Evolutionary conservation across 164 flowering plant genomes (phyloP).

Genomic region (Vitis labrusca): DNA sequence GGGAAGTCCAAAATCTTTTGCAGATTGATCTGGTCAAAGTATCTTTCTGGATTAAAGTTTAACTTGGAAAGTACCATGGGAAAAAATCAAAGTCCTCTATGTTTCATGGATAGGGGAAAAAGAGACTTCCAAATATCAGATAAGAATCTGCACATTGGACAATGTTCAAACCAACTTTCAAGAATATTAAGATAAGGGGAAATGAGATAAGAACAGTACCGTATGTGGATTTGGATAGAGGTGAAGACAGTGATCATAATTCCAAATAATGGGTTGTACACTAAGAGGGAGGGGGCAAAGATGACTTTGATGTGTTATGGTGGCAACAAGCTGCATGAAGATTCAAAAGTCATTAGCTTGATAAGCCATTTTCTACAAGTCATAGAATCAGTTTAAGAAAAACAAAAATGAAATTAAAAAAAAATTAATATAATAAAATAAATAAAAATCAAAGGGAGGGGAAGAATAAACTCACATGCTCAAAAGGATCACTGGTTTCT

Average conservation of each 20-base stretch:
- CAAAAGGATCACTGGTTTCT: constrained; percentile 89
- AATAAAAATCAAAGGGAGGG: not conserved
- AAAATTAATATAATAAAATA: not conserved
- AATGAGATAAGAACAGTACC: constrained; percentile 42
- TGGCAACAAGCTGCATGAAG: constrained; percentile 85
- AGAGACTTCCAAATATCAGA: not conserved
- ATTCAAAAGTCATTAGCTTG: constrained; percentile 11
- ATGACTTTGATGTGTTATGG: constrained; percentile 93
- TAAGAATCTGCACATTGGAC: not conserved
- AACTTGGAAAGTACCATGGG: too few relatives aligned
- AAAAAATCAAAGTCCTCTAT: not conserved
- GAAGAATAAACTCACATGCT: constrained; percentile 60
- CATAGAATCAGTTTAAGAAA: not conserved
- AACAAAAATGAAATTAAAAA: not conserved
- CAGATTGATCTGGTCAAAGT: too few relatives aligned
- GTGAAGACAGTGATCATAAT: constrained; percentile 83
- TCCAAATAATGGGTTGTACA: constrained; percentile 92
- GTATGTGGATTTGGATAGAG: constrained; percentile 92
- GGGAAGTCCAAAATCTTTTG: too few relatives aligned
- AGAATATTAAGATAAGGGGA: not conserved
- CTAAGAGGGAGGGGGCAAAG: constrained; percentile 95
- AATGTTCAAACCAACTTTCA: not conserved
- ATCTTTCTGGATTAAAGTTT: too few relatives aligned
- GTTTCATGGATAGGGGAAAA: too few relatives aligned
- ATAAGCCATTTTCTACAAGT: not conserved